Conservation (phyloP, 2,329 filamentous ascomycete genomes). For the Beauveria sp. region DNA sequence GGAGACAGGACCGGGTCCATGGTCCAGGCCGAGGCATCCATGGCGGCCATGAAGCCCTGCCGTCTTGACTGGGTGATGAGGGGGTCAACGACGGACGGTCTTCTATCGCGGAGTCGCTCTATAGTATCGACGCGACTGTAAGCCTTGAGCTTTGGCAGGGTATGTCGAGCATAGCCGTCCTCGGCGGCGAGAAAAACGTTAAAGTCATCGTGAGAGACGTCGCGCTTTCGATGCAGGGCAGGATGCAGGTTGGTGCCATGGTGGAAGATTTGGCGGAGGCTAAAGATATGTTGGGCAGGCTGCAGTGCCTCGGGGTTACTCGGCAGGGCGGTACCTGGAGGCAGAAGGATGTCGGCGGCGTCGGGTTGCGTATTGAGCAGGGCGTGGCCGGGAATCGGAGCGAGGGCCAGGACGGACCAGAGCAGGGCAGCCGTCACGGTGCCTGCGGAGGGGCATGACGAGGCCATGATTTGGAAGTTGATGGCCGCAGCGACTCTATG, state of each 20-base stretch:
- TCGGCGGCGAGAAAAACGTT: constrained; percentile 55
- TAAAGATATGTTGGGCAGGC: constrained; percentile 52
- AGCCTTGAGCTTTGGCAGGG: constrained; percentile 46
- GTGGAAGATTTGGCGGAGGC: constrained; percentile 83
- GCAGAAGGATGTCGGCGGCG: constrained; percentile 33
- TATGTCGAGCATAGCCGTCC: constrained; percentile 45
- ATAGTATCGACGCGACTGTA: constrained; percentile 63
- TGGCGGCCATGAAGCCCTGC: constrained; percentile 53
- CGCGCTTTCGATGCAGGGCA: constrained; percentile 65
- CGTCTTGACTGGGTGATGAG: constrained; percentile 67
- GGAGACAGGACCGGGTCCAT: constrained; percentile 71
- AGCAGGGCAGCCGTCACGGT: constrained; percentile 57
- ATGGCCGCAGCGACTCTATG: not conserved
- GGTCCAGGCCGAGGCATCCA: constrained; percentile 73
- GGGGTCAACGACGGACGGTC: constrained; percentile 67
- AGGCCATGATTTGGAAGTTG: not conserved
- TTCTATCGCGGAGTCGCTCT: constrained; percentile 72
- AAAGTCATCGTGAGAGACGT: constrained; percentile 51
- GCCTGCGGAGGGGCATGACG: constrained; percentile 48
- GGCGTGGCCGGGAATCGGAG: constrained; percentile 27
- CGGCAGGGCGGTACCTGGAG: constrained; percentile 30
- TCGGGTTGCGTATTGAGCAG: constrained; percentile 21
- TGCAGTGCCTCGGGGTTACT: constrained; percentile 35
- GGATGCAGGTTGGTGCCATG: constrained; percentile 79
- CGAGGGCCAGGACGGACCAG: constrained; percentile 59